These are phyloP conservation scores for Funneliformis caledonium DNA, from an alignment of 371 early-diverging fungal species.

Conservation along the genomic window DNA sequence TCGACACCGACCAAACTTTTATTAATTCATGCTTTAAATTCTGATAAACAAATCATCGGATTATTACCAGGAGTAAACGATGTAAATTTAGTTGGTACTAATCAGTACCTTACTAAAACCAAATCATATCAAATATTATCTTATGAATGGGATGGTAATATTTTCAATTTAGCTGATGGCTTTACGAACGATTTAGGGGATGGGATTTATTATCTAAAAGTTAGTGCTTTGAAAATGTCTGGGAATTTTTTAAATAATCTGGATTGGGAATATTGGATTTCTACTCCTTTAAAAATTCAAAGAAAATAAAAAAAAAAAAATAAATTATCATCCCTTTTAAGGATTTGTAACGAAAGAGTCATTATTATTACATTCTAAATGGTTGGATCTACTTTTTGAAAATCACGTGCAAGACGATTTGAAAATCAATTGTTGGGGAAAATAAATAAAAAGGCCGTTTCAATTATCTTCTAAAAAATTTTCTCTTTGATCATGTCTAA, in stretches of 20 bases:
- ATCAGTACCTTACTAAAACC: neutral
- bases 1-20: conserved; percentile 6
- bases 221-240: conserved; percentile 18
- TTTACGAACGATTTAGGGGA: neutral
- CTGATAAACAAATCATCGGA: neutral
- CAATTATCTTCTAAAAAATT: too few relatives aligned
- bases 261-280: conserved; percentile 37
- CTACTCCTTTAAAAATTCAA: neutral
- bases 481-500: neutral
- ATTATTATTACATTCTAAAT: too few relatives aligned
- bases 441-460: too few relatives aligned
- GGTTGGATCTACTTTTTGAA: too few relatives aligned
- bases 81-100: neutral
- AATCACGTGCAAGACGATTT: too few relatives aligned
- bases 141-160: neutral
- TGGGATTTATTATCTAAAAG: conserved; percentile 20
- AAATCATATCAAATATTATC: neutral
- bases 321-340: too few relatives aligned
- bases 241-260: conserved; percentile 8
- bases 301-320: neutral
- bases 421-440: too few relatives aligned
- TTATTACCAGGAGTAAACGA: neutral
- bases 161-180: neutral
- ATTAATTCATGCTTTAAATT: neutral
- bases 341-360: too few relatives aligned